phyloP scores from a whole-genome alignment of 495 filamentous ascomycete species.

The Aspergillus sparsus region DNA sequence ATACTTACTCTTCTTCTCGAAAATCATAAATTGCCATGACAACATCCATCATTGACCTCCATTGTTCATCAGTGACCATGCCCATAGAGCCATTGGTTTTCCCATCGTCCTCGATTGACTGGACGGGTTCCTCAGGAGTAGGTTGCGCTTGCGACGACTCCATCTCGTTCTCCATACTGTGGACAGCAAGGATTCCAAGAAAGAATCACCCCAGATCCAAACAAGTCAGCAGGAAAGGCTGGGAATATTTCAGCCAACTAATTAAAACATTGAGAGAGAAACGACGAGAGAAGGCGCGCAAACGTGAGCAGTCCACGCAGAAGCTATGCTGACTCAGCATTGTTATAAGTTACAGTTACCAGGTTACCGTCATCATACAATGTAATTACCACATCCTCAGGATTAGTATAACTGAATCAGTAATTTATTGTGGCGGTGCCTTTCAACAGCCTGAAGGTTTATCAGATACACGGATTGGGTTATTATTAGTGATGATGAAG shows the following conservation, averaged over 20 bases:
- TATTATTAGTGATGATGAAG: too few species aligned
- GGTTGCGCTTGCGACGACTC: conserved; percentile 38
- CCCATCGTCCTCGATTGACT: conserved; percentile 46
- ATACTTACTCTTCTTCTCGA: conserved; percentile 56
- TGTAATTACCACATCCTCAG: conserved; percentile 4
- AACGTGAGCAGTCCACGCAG: conserved; percentile 16
- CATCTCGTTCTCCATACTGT: conserved; percentile 35
- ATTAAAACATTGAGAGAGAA: conserved; percentile 13
- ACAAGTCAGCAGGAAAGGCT: conserved; percentile 5
- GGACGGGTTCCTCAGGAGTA: conserved; percentile 44
- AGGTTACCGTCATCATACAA: background rate
- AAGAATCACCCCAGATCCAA: conserved; percentile 9
- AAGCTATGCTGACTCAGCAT: conserved; percentile 24
- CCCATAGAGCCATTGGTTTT: conserved; percentile 21
- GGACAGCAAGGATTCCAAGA: conserved; percentile 22
- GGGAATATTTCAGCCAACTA: conserved; percentile 3
- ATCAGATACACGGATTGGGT: too few species aligned
- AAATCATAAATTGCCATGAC: conserved; percentile 57
- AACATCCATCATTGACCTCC: conserved; percentile 59
- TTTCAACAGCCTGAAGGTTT: too few species aligned
- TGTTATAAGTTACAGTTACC: background rate
- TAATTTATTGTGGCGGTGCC: background rate
- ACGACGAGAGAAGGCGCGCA: conserved; percentile 16
- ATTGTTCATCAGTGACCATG: conserved; percentile 55
- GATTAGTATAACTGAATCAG: background rate